These are phyloP conservation scores for Fusarium verticillioides DNA, from an alignment of 2,329 filamentous ascomycete genomes.

Conservation along the genomic window DNA sequence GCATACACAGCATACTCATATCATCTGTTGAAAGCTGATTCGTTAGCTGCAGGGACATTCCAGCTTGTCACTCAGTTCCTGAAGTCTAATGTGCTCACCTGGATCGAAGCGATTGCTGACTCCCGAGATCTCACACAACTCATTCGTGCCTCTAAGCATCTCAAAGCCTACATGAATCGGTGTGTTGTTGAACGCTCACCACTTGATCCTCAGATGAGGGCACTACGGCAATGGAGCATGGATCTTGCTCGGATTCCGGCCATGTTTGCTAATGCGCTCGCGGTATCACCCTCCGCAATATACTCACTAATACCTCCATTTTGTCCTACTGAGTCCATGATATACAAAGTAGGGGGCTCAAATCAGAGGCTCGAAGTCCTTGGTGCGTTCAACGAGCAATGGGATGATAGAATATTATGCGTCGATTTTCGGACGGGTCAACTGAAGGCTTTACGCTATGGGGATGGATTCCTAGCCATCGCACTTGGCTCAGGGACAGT, in stretches of 20 bases:
- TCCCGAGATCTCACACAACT: constrained; percentile 26
- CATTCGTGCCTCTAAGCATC: constrained; percentile 29
- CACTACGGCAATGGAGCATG: constrained; percentile 43
- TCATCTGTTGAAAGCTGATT: constrained; percentile 47
- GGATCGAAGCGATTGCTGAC: constrained; percentile 48
- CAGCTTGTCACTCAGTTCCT: constrained; percentile 46
- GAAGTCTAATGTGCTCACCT: constrained; percentile 49
- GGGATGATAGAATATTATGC: constrained; percentile 49
- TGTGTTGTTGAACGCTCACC: constrained; percentile 32
- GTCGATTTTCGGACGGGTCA: constrained; percentile 43
- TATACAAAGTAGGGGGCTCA: constrained; percentile 28
- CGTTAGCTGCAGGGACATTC: constrained; percentile 36
- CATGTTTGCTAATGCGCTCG: constrained; percentile 46
- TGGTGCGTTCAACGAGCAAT: constrained; percentile 38
- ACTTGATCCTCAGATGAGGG: constrained; percentile 25
- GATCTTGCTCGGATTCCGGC: constrained; percentile 48
- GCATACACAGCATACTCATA: constrained; percentile 48
- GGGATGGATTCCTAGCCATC: constrained; percentile 44
- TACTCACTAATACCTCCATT: constrained; percentile 48
- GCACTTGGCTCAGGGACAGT: constrained; percentile 40
- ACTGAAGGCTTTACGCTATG: constrained; percentile 42
- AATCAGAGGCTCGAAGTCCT: constrained; percentile 36
- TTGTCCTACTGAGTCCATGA: constrained; percentile 45
- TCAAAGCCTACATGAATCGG: constrained; percentile 34
- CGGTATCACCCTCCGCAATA: constrained; percentile 45